Conservation (phyloP, 225 moss, liverwort and hornwort species). For the Polytrichum commune region DNA sequence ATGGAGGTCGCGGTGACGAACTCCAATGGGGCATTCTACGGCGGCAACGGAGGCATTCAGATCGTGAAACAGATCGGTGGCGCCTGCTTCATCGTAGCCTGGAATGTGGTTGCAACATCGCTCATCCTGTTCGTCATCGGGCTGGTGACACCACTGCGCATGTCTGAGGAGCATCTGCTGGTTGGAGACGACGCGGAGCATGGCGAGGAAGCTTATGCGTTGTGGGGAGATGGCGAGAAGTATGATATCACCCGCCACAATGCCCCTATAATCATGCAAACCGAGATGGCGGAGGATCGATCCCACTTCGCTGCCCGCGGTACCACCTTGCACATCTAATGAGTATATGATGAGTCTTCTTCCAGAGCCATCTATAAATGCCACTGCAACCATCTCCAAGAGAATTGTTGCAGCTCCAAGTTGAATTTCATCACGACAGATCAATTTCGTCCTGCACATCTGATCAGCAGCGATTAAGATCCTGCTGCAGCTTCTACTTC, state of each 20-base stretch:
- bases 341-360: too few species aligned
- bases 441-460: too few species aligned
- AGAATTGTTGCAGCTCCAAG: too few species aligned
- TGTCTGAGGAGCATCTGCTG: constrained; percentile 25
- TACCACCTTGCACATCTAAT: not conserved
- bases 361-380: too few species aligned
- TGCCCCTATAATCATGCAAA: not conserved
- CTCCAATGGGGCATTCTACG: constrained; percentile 28
- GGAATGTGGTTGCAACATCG: constrained; percentile 38
- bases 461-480: too few species aligned
- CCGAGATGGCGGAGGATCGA: not conserved
- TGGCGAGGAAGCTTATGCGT: constrained; percentile 28
- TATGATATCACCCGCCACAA: constrained; percentile 10
- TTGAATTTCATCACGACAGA: too few species aligned
- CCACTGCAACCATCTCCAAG: too few species aligned
- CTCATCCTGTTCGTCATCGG: constrained; percentile 26
- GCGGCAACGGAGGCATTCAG: constrained; percentile 32
- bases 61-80: constrained; percentile 33
- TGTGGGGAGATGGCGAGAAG: constrained; percentile 34
- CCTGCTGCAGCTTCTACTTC: too few species aligned
- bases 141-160: constrained; percentile 25
- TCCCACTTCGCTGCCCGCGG: not conserved
- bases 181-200: constrained; percentile 35
- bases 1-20: constrained; percentile 19
- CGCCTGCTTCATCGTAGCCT: constrained; percentile 27